Conservation (phyloP, 2,329 filamentous ascomycete species). For the Amylocarpus encephaloides region DNA sequence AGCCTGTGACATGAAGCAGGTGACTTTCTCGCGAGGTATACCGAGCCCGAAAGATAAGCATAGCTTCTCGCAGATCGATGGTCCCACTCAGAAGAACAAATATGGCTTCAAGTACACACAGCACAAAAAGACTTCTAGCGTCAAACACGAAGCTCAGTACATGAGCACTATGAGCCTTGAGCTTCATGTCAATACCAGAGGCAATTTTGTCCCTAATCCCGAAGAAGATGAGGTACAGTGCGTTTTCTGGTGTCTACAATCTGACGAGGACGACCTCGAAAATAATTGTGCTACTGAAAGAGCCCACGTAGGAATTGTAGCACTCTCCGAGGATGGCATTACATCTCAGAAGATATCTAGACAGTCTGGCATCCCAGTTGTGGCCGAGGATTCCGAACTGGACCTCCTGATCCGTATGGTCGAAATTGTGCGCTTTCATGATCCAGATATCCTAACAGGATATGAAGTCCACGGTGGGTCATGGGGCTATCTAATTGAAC, state of each 20-base stretch:
- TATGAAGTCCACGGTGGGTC: constrained; percentile 92
- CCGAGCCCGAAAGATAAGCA: constrained; percentile 16
- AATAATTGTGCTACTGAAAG: constrained; percentile 42
- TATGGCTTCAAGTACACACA: constrained; percentile 84
- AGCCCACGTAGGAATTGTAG: constrained; percentile 63
- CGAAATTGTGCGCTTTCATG: constrained; percentile 73
- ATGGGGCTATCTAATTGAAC: constrained; percentile 93
- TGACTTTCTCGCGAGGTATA: constrained; percentile 11
- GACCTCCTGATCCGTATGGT: constrained; percentile 82
- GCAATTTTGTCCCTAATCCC: constrained; percentile 75
- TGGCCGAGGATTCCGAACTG: constrained; percentile 72
- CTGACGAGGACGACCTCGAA: constrained; percentile 56
- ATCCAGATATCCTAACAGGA: constrained; percentile 89
- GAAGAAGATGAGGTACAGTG: constrained; percentile 83
- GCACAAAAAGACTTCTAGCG: constrained; percentile 64
- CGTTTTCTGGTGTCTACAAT: constrained; percentile 85
- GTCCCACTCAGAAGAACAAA: constrained; percentile 74
- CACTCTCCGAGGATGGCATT: constrained; percentile 56
- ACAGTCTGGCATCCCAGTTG: constrained; percentile 56
- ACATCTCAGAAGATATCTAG: constrained; percentile 56
- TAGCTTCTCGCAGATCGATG: constrained; percentile 77
- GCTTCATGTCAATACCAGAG: constrained; percentile 82
- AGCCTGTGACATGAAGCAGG: background rate
- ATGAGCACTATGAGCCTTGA: constrained; percentile 97
- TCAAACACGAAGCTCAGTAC: constrained; percentile 80